Evolutionary conservation across 331 rosid genomes (phyloP), one percentile per base, ranked within the genome.

Genomic region (Ulmus americana): DNA sequence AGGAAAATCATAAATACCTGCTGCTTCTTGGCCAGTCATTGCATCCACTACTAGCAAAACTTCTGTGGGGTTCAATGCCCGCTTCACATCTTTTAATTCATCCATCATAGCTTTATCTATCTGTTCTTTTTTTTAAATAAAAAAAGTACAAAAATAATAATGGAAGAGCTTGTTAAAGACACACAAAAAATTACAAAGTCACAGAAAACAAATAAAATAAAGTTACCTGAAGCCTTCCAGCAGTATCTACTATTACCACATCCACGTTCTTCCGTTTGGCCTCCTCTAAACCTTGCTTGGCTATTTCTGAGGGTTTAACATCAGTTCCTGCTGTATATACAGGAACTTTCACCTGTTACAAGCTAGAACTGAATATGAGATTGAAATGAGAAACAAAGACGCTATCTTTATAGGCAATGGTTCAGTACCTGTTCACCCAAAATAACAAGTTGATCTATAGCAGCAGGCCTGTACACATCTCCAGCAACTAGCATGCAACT

Each of bases 11-110:
- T 10, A 48, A 48, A 44, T 74, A 94, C 98, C 98, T 65, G 98
- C 99, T 53, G 99, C 99, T 84, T 94, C 97, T 80, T 94, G 99
- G 64, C 99, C 99, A 59, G 99, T 94, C 99, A 94, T 94, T 57
- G 99, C 99, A 94, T 94, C 99, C 71, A 94, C 99, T 74, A 94
- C 99, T 59, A 94, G 85, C 78, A 94, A 83, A 71, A 87, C 91
- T 79, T 94, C 99, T 0, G 90, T 90, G 39, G 99, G 97, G 73
- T 85, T 87, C 81, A 90, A 54, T 54, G 41, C 82, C 71, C 70
- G 68, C 73, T 90, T 94, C 65, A 94, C 99, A 67, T 94, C 95
- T 87, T 87, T 94, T 76, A 94, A 71, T 77, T 94, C 99, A 56
- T 94, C 97, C 99, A 94, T 94, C 99, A 94, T 85, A n/a, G 80